Base-by-base conservation (phyloP, 2,329 filamentous ascomycete species). In the Colletotrichum brevisporum region DNA sequence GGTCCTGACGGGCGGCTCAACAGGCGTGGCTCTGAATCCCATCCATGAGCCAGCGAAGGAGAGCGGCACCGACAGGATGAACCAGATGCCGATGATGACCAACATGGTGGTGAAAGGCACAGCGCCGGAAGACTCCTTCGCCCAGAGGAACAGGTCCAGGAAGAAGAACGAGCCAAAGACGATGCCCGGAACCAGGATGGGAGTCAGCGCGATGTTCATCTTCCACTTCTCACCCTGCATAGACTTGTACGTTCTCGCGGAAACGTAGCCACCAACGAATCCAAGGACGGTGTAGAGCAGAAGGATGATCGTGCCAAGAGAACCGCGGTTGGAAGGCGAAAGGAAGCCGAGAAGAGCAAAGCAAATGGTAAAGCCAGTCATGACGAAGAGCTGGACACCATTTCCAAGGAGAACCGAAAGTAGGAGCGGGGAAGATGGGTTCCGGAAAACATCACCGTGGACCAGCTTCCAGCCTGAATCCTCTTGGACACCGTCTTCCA, bases 401-500 rank as follows among this genome's bases (percentile, higher is more conserved):
- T 97, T 98, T 67, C 96, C 96, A 50, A 98, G 87, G 71, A 99
- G 87, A 6, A 99, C 86, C 64, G 95, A 95, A 21, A 99, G 87
- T 15, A 98, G 84, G 31, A 99, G 86, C 1, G 95, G 93, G 69
- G 93, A 91, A 72, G 91, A 89, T 4, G 96, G 96, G 12, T 92
- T 91, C 65, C 96, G 92, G 87, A 99, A 99, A 39, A 98, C 95
- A 79, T 99, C 96, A 62, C 96, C 96, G 76, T 99, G 96, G 1
- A 99, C 95, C 55, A 99, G 84, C 82, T 99, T 99, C 96, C 96
- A 99, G 70, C 96, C 96, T 10, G 95, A 98, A 80, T 99, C 96
- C 77, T 99, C 96, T 79, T 97, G 95, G 1, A 98, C 93, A 41
- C 95, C 95, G 76, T 98, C 95, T 73, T 98, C 95, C 6, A 94